These are phyloP conservation scores for Chrysosporium queenslandicum DNA, from an alignment of 2,329 filamentous ascomycete species.

Conservation along the genomic window DNA sequence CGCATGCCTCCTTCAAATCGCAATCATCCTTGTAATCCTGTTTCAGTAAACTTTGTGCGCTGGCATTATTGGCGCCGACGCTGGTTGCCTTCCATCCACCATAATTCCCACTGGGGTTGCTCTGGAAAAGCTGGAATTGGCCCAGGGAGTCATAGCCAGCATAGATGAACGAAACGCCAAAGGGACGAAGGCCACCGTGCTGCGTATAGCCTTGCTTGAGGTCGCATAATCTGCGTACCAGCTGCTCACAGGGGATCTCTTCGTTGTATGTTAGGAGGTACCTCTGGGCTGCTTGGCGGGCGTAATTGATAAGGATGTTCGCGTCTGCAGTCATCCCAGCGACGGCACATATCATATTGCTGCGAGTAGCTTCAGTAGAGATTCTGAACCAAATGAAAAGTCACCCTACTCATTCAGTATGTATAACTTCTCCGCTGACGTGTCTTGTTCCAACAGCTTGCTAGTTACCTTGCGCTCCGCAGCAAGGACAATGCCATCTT, in stretches of 20 bases:
- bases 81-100: constrained; percentile 99
- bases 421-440: constrained; percentile 98
- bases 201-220: constrained; percentile 99
- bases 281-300: constrained; percentile 87
- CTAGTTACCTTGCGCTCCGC: constrained; percentile 98
- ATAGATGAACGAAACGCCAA: constrained; percentile 99
- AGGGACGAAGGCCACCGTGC: constrained; percentile 93
- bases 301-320: constrained; percentile 99
- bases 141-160: constrained; percentile 92
- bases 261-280: constrained; percentile 99
- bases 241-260: constrained; percentile 98
- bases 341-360: constrained; percentile 99
- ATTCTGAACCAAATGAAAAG: neutral
- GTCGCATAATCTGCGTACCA: constrained; percentile 92
- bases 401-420: constrained; percentile 82
- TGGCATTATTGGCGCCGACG: constrained; percentile 95
- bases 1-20: constrained; percentile 89
- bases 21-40: constrained; percentile 99
- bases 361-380: constrained; percentile 31
- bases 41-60: constrained; percentile 91
- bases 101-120: constrained; percentile 97
- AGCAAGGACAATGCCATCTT: constrained; percentile 95
- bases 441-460: constrained; percentile 98
- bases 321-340: constrained; percentile 98
- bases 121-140: constrained; percentile 98